phyloP scores from a whole-genome alignment of 179 eudicot species.

The Nepenthes alata region DNA sequence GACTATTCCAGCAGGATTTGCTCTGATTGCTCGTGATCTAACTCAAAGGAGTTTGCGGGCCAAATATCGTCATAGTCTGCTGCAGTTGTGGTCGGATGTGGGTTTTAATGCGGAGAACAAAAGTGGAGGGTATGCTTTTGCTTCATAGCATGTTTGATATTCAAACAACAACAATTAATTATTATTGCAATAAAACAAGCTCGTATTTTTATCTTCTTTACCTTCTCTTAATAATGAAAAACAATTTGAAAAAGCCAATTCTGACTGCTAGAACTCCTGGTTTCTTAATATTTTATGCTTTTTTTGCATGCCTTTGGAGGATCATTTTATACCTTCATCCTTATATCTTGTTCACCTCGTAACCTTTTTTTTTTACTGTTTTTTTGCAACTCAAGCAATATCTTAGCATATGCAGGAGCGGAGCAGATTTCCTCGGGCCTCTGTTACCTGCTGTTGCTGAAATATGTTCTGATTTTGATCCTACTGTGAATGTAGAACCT shows the following conservation, averaged over 20 bases:
- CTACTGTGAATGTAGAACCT: constrained; percentile 77
- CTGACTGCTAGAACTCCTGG: neutral
- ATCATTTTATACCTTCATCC: neutral
- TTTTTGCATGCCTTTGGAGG: neutral
- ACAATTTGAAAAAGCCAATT: neutral
- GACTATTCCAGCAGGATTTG: constrained; percentile 97
- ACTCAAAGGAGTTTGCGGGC: constrained; percentile 51
- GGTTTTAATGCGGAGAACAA: constrained; percentile 97
- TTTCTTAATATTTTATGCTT: neutral
- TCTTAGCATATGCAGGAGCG: constrained; percentile 56
- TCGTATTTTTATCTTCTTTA: neutral
- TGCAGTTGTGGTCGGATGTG: constrained; percentile 93
- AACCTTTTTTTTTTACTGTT: neutral
- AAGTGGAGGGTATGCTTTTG: constrained; percentile 69
- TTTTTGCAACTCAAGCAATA: neutral
- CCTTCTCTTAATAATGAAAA: neutral
- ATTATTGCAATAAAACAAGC: no score
- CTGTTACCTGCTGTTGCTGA: constrained; percentile 95
- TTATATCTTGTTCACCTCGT: neutral
- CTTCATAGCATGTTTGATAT: no score
- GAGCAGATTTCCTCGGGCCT: constrained; percentile 99
- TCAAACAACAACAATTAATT: no score
- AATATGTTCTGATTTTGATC: constrained; percentile 92
- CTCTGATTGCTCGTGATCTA: constrained; percentile 64
- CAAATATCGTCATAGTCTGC: constrained; percentile 85